Conservation (phyloP, 2,329 filamentous ascomycete genomes). For the Cladobotryum mycophilum region DNA sequence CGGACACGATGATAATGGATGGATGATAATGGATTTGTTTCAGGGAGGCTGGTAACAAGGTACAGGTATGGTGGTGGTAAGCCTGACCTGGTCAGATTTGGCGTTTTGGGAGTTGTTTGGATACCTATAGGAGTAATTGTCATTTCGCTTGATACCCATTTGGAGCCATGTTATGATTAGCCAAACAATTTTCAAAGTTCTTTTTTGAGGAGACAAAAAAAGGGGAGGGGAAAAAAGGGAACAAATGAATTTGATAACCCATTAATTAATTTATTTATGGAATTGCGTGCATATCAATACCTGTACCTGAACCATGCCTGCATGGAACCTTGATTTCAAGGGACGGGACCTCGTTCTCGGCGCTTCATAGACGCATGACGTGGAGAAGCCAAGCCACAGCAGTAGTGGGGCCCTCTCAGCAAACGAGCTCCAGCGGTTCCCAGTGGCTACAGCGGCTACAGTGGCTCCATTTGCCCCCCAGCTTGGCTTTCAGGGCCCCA, state of each 20-base stretch:
- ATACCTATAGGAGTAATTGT: slow-evolving; percentile 8
- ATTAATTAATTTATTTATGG: no score
- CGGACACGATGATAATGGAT: neutral
- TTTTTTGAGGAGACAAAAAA: neutral
- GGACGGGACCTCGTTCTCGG: no score
- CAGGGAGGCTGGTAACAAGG: slow-evolving; percentile 5
- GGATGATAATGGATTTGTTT: slow-evolving; percentile 4
- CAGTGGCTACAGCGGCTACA: no score
- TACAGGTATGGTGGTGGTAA: no score
- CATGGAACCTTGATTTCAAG: no score
- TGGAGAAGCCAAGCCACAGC: slow-evolving; percentile 7
- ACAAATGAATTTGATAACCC: no score
- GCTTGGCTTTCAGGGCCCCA: no score
- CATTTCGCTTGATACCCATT: slow-evolving; percentile 14
- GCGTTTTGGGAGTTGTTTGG: slow-evolving; percentile 12
- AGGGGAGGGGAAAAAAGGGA: no score
- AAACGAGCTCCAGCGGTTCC: neutral
- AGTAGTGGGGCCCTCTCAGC: neutral
- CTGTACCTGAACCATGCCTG: no score
- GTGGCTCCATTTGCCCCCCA: neutral
- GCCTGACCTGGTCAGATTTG: neutral
- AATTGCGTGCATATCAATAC: no score
- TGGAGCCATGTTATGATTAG: slow-evolving; percentile 4
- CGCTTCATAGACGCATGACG: neutral
- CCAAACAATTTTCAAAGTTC: neutral